Percentiles rank a stretch among this genome's conserved stretches.
phyloP scores from a whole-genome alignment of 2,329 filamentous ascomycete genomes.

The Neoarthrinium moseri region DNA sequence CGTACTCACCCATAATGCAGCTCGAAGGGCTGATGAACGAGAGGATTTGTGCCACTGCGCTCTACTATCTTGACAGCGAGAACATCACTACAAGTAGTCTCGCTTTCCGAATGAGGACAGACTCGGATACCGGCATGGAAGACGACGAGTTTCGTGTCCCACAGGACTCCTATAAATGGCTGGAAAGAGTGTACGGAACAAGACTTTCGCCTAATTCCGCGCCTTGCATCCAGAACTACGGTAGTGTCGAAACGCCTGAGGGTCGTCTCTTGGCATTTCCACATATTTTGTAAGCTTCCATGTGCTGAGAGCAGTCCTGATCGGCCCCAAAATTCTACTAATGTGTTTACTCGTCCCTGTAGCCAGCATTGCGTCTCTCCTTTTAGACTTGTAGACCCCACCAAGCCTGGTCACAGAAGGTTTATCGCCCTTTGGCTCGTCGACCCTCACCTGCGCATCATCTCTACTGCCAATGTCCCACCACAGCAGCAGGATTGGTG shows the following conservation, averaged over 20 bases:
- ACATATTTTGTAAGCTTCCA: slow-evolving; percentile 19
- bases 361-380: not conserved
- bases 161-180: slow-evolving; percentile 11
- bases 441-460: not conserved
- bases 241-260: slow-evolving; percentile 18
- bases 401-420: not conserved
- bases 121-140: not conserved
- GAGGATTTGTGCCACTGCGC: slow-evolving; percentile 17
- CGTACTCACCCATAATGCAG: not conserved
- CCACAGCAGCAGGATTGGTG: slow-evolving; percentile 7
- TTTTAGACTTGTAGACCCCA: not conserved
- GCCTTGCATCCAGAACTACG: slow-evolving; percentile 18
- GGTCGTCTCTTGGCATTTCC: slow-evolving; percentile 24
- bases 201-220: not conserved
- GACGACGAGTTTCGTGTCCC: not conserved
- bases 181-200: slow-evolving; percentile 8
- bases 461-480: not conserved
- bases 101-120: slow-evolving; percentile 43
- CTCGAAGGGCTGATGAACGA: slow-evolving; percentile 19
- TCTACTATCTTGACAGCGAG: slow-evolving; percentile 32
- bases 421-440: slow-evolving; percentile 1
- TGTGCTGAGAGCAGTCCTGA: too few relatives aligned
- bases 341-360: too few relatives aligned
- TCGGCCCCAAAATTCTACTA: too few relatives aligned
- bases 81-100: slow-evolving; percentile 52